Base-by-base conservation (phyloP, 805 yeast genomes). In the Yamadazyma phyllophila region DNA sequence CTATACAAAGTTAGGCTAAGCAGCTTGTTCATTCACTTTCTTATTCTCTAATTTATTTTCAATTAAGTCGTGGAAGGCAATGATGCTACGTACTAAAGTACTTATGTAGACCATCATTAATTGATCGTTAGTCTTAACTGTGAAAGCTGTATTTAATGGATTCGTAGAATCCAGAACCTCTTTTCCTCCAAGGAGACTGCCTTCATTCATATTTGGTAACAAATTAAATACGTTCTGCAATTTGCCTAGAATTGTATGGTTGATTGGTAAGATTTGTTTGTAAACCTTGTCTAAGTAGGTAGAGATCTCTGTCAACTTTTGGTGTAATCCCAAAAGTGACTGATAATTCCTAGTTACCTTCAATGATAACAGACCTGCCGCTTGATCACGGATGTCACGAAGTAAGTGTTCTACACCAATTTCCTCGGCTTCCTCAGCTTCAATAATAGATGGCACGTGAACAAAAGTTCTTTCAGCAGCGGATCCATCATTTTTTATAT, bases 391-490 rank as follows among this genome's bases (percentile, higher is more conserved):
- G 17, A 90, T 89, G 60, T 94, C 99, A 60, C 98, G 83, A 49
- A 94, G 69, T 49, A 94, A 69, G 64, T 94, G 99, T 66, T 94
- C 99, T 11, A 94, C 99, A 51, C 99, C 99, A 55, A 94, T 94
- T 67, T 94, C 99, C 68, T 94, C 99, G 8, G 99, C 99, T 63
- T 94, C 99, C 62, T 94, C 99, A 2, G 99, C 99, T 62, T 88
- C 92, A 52, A 95, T 89, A 26, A 80, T 74, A 11, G 97, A 88
- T 9, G 98, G 97, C 26, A 92, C 82, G 66, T 94, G 99, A 39
- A 88, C 80, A 69, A 94, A 94, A 3, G 97, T 90, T 67, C 85
- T 85, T 61, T 89, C 96, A 7, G 96, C 87, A 4, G 91, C 81
- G 1, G 96, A 81, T 15, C 99, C 99, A 65, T 94, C 98, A 58